Percentiles rank a stretch among this genome's conserved stretches.
Conservation (phyloP, 2,329 filamentous ascomycete species). For the Fusarium sp. region DNA sequence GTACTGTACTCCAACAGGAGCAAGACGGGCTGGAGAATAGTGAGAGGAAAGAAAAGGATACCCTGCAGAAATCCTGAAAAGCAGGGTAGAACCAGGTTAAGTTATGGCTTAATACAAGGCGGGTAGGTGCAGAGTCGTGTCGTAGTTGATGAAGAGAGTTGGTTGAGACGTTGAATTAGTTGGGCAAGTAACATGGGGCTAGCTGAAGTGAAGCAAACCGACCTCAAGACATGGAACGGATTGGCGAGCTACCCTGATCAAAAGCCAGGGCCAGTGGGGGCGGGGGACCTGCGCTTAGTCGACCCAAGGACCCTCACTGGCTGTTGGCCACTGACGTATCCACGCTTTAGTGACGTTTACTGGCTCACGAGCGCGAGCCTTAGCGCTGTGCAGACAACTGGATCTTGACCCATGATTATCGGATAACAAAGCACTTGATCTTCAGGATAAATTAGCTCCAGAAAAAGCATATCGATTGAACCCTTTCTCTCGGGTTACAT, state of each 20-base stretch:
- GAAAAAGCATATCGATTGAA: slow-evolving; percentile 1
- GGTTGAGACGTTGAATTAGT: slow-evolving; percentile 19
- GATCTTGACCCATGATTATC: slow-evolving; percentile 11
- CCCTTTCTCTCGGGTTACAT: not conserved
- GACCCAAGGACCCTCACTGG: slow-evolving; percentile 1
- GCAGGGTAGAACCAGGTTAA: slow-evolving; percentile 14
- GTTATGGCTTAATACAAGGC: slow-evolving; percentile 14
- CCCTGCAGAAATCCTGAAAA: not conserved
- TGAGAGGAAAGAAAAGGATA: not conserved
- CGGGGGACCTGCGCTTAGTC: slow-evolving; percentile 32
- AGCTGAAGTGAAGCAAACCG: slow-evolving; percentile 3
- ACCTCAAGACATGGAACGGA: not conserved
- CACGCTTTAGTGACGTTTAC: slow-evolving; percentile 29
- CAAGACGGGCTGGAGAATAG: slow-evolving; percentile 1
- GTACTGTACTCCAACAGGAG: slow-evolving; percentile 7
- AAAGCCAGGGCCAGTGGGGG: slow-evolving; percentile 30
- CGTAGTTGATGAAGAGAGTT: slow-evolving; percentile 38
- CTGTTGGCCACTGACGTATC: slow-evolving; percentile 38
- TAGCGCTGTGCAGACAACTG: slow-evolving; percentile 29
- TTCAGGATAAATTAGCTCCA: not conserved
- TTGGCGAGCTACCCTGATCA: slow-evolving; percentile 17
- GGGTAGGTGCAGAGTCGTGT: slow-evolving; percentile 31
- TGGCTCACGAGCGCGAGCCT: slow-evolving; percentile 18
- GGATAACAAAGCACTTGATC: slow-evolving; percentile 1
- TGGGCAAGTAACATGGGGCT: slow-evolving; percentile 15